Evolutionary conservation across 2,329 filamentous ascomycete genomes (phyloP).

Genomic region (Esteya vermicola): DNA sequence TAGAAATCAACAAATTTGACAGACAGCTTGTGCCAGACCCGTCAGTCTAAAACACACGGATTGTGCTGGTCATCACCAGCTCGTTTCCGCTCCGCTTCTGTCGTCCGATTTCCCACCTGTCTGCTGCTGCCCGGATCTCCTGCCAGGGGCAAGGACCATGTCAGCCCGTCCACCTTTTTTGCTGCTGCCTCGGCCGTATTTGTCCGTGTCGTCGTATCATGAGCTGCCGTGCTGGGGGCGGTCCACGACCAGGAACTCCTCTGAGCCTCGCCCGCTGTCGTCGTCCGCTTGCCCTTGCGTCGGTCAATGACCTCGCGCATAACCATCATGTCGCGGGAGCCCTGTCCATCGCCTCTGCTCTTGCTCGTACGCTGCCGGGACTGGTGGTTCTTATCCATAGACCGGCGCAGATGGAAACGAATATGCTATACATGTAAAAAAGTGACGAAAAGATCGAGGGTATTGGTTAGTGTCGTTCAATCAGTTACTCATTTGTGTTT

Average conservation of each 20-base stretch:
- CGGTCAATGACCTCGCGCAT: constrained; percentile 5
- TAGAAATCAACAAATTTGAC: background rate
- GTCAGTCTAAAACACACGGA: background rate
- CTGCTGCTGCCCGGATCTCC: too few species aligned
- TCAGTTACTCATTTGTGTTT: background rate
- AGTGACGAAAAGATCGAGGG: background rate
- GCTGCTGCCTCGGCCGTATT: background rate
- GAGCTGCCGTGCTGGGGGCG: too few species aligned
- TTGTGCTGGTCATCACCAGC: background rate
- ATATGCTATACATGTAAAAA: constrained; percentile 4
- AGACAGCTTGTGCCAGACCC: too few species aligned
- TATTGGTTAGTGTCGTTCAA: background rate
- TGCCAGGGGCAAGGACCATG: too few species aligned
- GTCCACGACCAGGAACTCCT: too few species aligned
- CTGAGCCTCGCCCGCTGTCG: background rate
- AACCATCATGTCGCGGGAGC: constrained; percentile 2
- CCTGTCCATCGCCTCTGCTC: background rate
- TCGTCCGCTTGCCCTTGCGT: background rate
- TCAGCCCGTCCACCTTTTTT: too few species aligned
- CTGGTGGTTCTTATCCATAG: background rate
- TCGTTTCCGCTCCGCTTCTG: background rate
- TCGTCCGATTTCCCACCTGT: too few species aligned
- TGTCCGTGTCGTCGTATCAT: background rate
- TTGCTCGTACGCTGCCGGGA: too few species aligned
- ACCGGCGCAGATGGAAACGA: constrained; percentile 1